Evolutionary conservation across 192 early-diverging fungal genomes (phyloP).

Genomic region (Rhizophagus prolifer): DNA sequence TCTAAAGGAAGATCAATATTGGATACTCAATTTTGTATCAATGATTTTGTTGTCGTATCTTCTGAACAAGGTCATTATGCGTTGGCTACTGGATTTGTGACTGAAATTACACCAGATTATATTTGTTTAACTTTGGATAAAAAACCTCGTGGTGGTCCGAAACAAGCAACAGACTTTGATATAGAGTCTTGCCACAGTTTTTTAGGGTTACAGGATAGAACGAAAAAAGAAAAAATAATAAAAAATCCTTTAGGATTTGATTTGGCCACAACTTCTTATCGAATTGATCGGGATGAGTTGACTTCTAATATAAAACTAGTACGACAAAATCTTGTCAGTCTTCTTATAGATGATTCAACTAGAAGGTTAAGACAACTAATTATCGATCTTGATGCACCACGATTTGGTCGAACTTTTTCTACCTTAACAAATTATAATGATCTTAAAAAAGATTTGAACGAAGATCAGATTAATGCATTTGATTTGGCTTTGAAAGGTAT

Average conservation of each 20-base stretch:
- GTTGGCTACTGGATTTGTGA: slow-evolving; percentile 74
- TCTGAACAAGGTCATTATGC: slow-evolving; percentile 65
- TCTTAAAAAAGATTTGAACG: slow-evolving; percentile 54
- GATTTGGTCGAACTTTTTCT: slow-evolving; percentile 43
- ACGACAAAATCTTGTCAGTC: slow-evolving; percentile 72
- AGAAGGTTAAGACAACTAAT: slow-evolving; percentile 64
- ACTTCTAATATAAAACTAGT: slow-evolving; percentile 63
- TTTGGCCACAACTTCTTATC: slow-evolving; percentile 49
- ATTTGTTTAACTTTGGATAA: slow-evolving; percentile 63
- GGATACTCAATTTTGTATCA: slow-evolving; percentile 54
- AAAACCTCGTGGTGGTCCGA: slow-evolving; percentile 64
- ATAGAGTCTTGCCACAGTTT: slow-evolving; percentile 59
- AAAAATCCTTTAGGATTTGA: slow-evolving; percentile 35
- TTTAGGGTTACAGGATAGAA: slow-evolving; percentile 34
- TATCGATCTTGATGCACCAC: slow-evolving; percentile 76
- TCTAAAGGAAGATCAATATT: slow-evolving; percentile 35
- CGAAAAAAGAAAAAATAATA: background rate
- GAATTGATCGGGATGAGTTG: slow-evolving; percentile 88
- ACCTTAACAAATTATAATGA: slow-evolving; percentile 1
- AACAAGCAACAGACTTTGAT: slow-evolving; percentile 56
- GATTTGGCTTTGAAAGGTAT: slow-evolving; percentile 64
- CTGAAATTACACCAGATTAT: slow-evolving; percentile 45
- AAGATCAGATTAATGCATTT: slow-evolving; percentile 69
- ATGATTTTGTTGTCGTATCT: slow-evolving; percentile 84
- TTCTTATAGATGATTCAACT: slow-evolving; percentile 54